These are phyloP conservation scores for Plasmodium adleri DNA, from an alignment of 169 alveolate species.

Conservation along the genomic window DNA sequence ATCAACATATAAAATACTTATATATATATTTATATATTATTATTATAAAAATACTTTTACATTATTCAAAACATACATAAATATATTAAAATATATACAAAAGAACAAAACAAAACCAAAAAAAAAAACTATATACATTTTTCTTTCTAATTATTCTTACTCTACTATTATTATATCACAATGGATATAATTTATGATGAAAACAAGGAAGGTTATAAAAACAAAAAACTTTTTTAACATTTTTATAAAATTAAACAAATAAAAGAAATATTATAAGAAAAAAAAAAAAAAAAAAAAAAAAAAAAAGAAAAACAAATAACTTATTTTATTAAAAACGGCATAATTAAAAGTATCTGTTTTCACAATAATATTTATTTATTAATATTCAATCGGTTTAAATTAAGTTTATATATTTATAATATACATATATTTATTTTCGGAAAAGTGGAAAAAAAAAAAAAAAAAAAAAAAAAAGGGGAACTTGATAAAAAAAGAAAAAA, in stretches of 20 bases:
- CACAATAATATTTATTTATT: not conserved
- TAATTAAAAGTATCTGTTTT: constrained; percentile 18
- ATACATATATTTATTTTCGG: not conserved
- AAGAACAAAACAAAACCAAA: not conserved
- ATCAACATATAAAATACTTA: too few relatives aligned
- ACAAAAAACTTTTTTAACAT: constrained; percentile 48
- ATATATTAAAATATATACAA: not conserved
- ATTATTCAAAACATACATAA: not conserved
- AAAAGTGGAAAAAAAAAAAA: not conserved
- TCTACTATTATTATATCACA: constrained; percentile 72
- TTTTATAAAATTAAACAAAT: constrained; percentile 3
- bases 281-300: constrained; percentile 15
- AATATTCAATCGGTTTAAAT: too few relatives aligned
- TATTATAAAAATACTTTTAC: constrained; percentile 7
- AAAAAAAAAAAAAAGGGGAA: too few relatives aligned
- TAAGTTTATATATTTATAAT: not conserved
- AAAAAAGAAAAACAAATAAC: constrained; percentile 9
- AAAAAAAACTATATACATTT: not conserved
- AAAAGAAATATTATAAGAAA: constrained; percentile 1
- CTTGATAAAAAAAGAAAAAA: too few relatives aligned
- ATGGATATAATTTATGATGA: constrained; percentile 22
- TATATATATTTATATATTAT: too few relatives aligned
- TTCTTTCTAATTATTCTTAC: constrained; percentile 29
- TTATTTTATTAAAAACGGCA: constrained; percentile 17
- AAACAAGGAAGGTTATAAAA: constrained; percentile 39